Conservation (phyloP, 108 stramenopile genomes). For the Cylindrotheca fusiformis region DNA sequence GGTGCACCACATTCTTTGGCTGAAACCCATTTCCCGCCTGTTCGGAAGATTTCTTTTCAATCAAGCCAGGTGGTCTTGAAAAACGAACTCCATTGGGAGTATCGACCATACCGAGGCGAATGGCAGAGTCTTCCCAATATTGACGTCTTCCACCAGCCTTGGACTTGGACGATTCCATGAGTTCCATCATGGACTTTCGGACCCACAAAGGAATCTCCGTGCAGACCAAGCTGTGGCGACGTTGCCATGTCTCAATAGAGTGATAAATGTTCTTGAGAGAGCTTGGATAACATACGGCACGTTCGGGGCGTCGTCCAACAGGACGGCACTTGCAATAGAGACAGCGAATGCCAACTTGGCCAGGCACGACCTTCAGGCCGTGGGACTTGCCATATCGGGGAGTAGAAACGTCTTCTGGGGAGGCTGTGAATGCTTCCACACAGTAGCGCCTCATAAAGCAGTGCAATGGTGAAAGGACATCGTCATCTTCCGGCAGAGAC, state of each 20-base stretch:
- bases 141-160: conserved; percentile 67
- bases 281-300: conserved; percentile 49
- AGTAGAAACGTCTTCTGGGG: conserved; percentile 57
- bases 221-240: conserved; percentile 47
- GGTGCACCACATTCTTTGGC: conserved; percentile 17
- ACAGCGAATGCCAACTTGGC: conserved; percentile 56
- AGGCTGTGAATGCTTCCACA: conserved; percentile 71
- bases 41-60: not conserved
- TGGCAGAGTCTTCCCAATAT: conserved; percentile 78
- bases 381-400: conserved; percentile 67
- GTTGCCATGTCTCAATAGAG: conserved; percentile 63
- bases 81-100: conserved; percentile 75
- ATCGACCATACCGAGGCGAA: conserved; percentile 65
- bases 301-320: conserved; percentile 25
- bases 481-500: conserved; percentile 55
- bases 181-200: conserved; percentile 27
- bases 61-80: conserved; percentile 28
- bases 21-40: not conserved
- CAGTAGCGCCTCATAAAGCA: conserved; percentile 78
- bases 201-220: conserved; percentile 42
- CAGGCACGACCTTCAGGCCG: conserved; percentile 37
- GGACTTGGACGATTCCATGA: conserved; percentile 42
- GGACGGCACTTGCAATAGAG: conserved; percentile 46
- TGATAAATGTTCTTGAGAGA: conserved; percentile 51
- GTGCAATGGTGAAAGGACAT: conserved; percentile 70